Percentiles rank a stretch among this genome's conserved stretches.
These are phyloP conservation scores for Castanopsis chinensis DNA, from an alignment of 306 rosid species.

Conservation along the genomic window DNA sequence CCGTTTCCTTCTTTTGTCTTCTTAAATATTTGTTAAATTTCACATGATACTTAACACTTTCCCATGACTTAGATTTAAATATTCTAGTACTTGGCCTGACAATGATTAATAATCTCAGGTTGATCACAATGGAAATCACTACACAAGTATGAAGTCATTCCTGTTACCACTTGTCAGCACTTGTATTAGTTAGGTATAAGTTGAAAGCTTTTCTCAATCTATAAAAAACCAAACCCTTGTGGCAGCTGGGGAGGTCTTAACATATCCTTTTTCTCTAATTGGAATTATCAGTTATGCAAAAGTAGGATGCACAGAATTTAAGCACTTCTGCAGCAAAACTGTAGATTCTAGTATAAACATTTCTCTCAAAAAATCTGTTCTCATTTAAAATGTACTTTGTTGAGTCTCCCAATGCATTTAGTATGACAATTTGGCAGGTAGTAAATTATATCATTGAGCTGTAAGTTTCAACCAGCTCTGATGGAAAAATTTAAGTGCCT, in stretches of 20 bases:
- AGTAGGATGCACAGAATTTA: too few species aligned
- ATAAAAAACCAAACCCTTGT: slow-evolving; percentile 17
- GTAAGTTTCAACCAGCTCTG: not conserved
- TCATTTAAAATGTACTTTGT: not conserved
- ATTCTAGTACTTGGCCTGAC: slow-evolving; percentile 16
- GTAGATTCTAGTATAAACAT: too few species aligned
- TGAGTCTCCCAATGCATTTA: not conserved
- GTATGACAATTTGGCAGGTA: not conserved
- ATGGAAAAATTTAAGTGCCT: not conserved
- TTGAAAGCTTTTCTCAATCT: slow-evolving; percentile 8
- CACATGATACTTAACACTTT: slow-evolving; percentile 16
- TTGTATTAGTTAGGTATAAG: not conserved
- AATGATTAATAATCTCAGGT: slow-evolving; percentile 56
- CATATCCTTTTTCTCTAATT: slow-evolving; percentile 26
- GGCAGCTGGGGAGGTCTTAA: slow-evolving; percentile 15
- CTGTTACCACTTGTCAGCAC: not conserved
- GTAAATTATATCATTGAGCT: not conserved
- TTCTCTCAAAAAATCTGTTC: too few species aligned
- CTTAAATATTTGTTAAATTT: slow-evolving; percentile 14
- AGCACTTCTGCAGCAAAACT: too few species aligned
- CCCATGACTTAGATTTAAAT: not conserved
- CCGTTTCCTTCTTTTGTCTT: slow-evolving; percentile 26
- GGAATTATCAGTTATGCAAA: slow-evolving; percentile 55
- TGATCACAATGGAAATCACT: slow-evolving; percentile 43
- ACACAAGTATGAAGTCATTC: slow-evolving; percentile 54